Evolutionary conservation across 306 rosid species (phyloP), one percentile per base, ranked within the genome.

Genomic region (Sicyos baderoa): DNA sequence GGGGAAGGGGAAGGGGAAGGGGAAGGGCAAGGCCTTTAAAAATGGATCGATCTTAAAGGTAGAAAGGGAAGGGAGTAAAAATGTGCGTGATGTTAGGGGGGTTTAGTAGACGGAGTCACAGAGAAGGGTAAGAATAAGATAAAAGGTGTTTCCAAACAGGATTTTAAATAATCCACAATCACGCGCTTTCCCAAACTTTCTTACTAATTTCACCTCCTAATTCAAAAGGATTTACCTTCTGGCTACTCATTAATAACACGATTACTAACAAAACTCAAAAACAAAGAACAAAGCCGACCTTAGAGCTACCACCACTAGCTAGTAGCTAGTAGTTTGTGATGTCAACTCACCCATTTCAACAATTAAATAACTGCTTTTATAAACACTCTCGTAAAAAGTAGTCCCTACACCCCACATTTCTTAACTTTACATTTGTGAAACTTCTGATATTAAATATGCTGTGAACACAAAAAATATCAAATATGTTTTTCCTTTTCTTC

Each of bases 71-170:
- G 44, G 89, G 81, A 84, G 91, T 77, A 82, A 86, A 89, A 25
- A 25, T 84, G 90, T 84, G 86, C 53, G 87, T 83, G 79, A 83
- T 69, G 82, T 79, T 84, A 80, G 92, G 96, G 86, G 48, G 48
- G 29, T 32, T 32, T 7, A 4, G 80, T 82, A 79, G 96, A 89
- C 96, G 82, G 49, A 74, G 81, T 88, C 89, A n/a, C n/a, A n/a
- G n/a, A n/a, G n/a, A n/a, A 79, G 32, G 37, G 37, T 3, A 5
- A 4, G 37, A 53, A 9, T 18, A 18, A 11, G 8, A 9, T 19
- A 55, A 32, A 18, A 19, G 35, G 40, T 15, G 71, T 44, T 42
- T 71, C 62, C 78, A 40, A 50, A 63, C 78, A 49, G 32, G 37
- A n/a, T 16, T 6, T n/a, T n/a, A n/a, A n/a, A n/a, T n/a, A 64